Conservation (phyloP, 2,329 filamentous ascomycete genomes). For the Arthroderma sp. region DNA sequence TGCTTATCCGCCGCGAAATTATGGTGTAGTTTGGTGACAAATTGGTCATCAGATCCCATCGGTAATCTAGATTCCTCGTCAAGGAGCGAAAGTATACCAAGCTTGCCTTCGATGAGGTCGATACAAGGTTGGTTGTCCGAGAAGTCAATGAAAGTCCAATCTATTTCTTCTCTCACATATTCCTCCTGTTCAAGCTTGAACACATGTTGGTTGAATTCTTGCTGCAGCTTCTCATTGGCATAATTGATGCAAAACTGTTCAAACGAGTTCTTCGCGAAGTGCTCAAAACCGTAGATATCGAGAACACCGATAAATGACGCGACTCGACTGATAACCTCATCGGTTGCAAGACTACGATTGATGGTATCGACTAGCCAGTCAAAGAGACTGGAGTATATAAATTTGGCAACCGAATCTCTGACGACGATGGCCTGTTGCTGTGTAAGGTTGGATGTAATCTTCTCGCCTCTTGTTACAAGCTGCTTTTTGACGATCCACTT, state of each 20-base stretch:
- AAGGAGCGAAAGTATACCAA: slow-evolving; percentile 80
- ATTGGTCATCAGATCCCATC: slow-evolving; percentile 95
- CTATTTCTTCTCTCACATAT: slow-evolving; percentile 88
- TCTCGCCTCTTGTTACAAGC: slow-evolving; percentile 86
- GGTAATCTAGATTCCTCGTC: slow-evolving; percentile 94
- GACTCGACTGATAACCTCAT: slow-evolving; percentile 70
- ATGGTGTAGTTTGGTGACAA: slow-evolving; percentile 89
- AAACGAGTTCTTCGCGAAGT: slow-evolving; percentile 99
- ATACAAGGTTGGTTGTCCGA: slow-evolving; percentile 99
- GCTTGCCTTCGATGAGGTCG: slow-evolving; percentile 91
- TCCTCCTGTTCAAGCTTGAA: slow-evolving; percentile 99
- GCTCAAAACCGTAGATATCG: slow-evolving; percentile 98
- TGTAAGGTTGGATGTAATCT: slow-evolving; percentile 90
- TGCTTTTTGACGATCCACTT: slow-evolving; percentile 99
- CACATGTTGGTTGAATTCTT: slow-evolving; percentile 98
- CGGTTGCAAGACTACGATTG: slow-evolving; percentile 78
- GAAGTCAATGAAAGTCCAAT: slow-evolving; percentile 99
- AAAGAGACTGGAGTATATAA: slow-evolving; percentile 94
- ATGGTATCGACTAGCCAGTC: slow-evolving; percentile 99
- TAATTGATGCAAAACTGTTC: slow-evolving; percentile 99
- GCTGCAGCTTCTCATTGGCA: slow-evolving; percentile 96
- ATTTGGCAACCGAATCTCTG: slow-evolving; percentile 94
- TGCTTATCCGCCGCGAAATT: slow-evolving; percentile 85
- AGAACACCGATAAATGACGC: slow-evolving; percentile 91
- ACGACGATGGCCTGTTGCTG: slow-evolving; percentile 90